Conservation (phyloP, 352 stramenopile genomes). For the Pythium diclinum region DNA sequence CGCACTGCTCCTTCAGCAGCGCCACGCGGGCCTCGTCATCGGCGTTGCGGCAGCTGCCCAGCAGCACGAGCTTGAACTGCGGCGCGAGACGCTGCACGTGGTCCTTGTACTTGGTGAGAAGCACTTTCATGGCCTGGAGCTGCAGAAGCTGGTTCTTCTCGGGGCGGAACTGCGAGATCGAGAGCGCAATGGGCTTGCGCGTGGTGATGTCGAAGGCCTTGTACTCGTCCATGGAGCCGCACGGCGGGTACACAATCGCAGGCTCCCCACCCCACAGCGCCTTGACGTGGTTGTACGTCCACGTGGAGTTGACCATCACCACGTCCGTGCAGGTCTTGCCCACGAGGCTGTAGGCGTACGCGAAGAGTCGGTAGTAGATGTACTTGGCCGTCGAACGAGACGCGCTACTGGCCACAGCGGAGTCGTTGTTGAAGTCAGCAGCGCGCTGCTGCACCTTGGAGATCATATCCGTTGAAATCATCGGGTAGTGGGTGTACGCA, state of each 20-base stretch:
- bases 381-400: constrained; percentile 91
- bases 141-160: constrained; percentile 99
- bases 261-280: constrained; percentile 86
- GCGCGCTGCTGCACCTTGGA: constrained; percentile 87
- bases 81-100: constrained; percentile 12
- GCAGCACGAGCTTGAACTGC: constrained; percentile 91
- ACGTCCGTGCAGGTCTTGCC: constrained; percentile 84
- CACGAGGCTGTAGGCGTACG: constrained; percentile 85
- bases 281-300: constrained; percentile 96
- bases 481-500: constrained; percentile 99
- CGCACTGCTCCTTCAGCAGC: constrained; percentile 74
- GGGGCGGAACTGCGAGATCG: constrained; percentile 97
- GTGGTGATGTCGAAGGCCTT: constrained; percentile 48
- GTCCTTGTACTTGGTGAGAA: constrained; percentile 47
- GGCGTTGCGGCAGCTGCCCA: constrained; percentile 94
- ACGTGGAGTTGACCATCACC: constrained; percentile 98
- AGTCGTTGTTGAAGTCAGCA: constrained; percentile 93
- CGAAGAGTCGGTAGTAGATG: constrained; percentile 96
- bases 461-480: constrained; percentile 99
- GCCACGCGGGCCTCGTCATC: constrained; percentile 92
- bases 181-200: constrained; percentile 87
- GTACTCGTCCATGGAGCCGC: constrained; percentile 86
- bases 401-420: constrained; percentile 71
- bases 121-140: constrained; percentile 82
- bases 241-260: constrained; percentile 95